These are phyloP conservation scores for Ophiostoma quercus DNA, from an alignment of 2,329 filamentous ascomycete species.

Conservation along the genomic window DNA sequence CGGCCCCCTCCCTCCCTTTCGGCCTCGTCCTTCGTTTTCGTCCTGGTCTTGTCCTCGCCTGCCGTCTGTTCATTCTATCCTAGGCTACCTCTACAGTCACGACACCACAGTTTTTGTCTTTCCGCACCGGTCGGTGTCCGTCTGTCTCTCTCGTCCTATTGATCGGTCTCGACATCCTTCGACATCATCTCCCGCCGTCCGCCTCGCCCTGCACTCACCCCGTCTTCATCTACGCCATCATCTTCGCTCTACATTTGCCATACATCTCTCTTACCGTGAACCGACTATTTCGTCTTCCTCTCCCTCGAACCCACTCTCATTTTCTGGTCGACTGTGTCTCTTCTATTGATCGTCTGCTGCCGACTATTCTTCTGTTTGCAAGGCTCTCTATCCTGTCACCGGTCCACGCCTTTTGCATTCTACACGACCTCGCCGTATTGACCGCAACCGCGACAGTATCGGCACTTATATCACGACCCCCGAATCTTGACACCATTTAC, in stretches of 20 bases:
- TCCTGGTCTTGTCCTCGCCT: background rate
- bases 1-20: constrained; percentile 13
- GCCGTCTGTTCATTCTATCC: background rate
- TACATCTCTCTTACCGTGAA: background rate
- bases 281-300: background rate
- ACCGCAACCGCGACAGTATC: background rate
- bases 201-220: background rate
- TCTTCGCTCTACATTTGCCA: background rate
- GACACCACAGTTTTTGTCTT: background rate
- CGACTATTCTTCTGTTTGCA: background rate
- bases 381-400: background rate
- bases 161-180: background rate
- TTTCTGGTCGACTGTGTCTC: background rate
- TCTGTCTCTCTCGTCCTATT: background rate
- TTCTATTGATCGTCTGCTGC: too few species aligned
- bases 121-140: background rate
- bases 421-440: background rate
- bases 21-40: background rate
- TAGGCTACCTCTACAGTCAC: background rate
- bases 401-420: background rate
- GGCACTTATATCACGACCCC: background rate
- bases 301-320: background rate
- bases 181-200: background rate
- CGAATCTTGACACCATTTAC: background rate
- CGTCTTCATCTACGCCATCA: background rate